Evolutionary conservation across 306 rosid genomes (phyloP).

Genomic region (Dryas octopetala): DNA sequence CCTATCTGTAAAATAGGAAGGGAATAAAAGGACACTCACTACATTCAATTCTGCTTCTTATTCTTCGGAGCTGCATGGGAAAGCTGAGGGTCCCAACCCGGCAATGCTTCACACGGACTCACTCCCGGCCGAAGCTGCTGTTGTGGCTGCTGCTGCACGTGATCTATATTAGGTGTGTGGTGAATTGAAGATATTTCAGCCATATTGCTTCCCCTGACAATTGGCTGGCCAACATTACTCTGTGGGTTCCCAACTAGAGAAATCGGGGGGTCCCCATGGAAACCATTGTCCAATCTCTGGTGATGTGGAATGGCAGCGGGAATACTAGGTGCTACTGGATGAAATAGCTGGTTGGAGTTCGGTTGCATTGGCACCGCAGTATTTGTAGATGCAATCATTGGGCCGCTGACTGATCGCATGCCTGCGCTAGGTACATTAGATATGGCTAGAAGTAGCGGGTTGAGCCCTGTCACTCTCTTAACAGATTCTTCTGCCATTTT

Average conservation of each 20-base stretch:
- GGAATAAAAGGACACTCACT: not conserved
- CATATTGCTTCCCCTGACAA: constrained; percentile 30
- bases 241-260: constrained; percentile 34
- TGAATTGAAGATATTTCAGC: constrained; percentile 31
- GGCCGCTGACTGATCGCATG: constrained; percentile 22
- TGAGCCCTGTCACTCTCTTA: constrained; percentile 52
- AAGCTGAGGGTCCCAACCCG: constrained; percentile 30
- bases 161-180: constrained; percentile 17
- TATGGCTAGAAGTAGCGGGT: constrained; percentile 46
- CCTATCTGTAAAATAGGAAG: constrained; percentile 4
- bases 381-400: constrained; percentile 25
- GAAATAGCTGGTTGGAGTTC: constrained; percentile 43
- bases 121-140: constrained; percentile 29
- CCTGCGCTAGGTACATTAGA: constrained; percentile 31
- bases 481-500: constrained; percentile 62
- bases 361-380: constrained; percentile 35
- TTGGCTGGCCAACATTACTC: constrained; percentile 21
- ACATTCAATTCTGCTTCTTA: constrained; percentile 22
- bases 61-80: constrained; percentile 22
- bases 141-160: constrained; percentile 27
- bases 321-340: constrained; percentile 35
- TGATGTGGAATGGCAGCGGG: constrained; percentile 23
- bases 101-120: constrained; percentile 24
- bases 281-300: constrained; percentile 37
- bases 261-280: constrained; percentile 18